Evolutionary conservation across 139 green algal genomes (phyloP), one percentile per base, ranked within the genome.

Genomic region (Diplosphaera chodatii): DNA sequence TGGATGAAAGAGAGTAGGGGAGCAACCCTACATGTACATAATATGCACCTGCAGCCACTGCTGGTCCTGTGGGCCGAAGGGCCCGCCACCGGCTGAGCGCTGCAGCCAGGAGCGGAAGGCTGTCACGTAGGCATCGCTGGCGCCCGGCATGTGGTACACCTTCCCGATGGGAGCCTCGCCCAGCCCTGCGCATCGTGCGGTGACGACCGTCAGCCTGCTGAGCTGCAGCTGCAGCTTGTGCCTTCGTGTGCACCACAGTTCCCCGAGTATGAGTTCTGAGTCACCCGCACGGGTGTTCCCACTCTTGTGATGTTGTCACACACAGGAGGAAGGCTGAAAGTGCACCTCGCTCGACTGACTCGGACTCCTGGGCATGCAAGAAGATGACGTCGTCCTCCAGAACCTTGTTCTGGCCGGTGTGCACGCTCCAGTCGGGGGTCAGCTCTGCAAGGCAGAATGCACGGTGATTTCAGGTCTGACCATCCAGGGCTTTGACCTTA

Each of bases 321-420:
- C 13, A 59, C 22, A 25, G 16, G 48, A 27, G 8, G 13, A n/a
- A 10, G 48, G 37, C 10, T 48, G 8, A 48, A 48, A n/a, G n/a
- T n/a, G n/a, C 48, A n/a, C 78, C 72, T 15, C 56, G 32, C 33
- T 63, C 66, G 6, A 79, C 75, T 23, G 69, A 55, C 67, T 77
- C 40, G 67, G 70, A n/a, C 68, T 80, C 76, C 75, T 84, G 76
- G 41, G 71, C 69, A 69, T 88, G 83, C 27, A 88, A 66, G 70
- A 88, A 88, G 28, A 85, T 77, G 34, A 80, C 74, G 59, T 85
- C 83, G 63, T 88, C 84, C 34, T 89, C 84, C 59, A 89, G 75
- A 25, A 87, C 78, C 22, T 21, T 69, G 67, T 81, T 80, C 69
- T 81, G 74, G 2, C 78, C 80, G 23, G 80, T 66, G 77, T 88